phyloP scores from a whole-genome alignment of 1,284 basidiomycete species.

The Ustilago lituana region DNA sequence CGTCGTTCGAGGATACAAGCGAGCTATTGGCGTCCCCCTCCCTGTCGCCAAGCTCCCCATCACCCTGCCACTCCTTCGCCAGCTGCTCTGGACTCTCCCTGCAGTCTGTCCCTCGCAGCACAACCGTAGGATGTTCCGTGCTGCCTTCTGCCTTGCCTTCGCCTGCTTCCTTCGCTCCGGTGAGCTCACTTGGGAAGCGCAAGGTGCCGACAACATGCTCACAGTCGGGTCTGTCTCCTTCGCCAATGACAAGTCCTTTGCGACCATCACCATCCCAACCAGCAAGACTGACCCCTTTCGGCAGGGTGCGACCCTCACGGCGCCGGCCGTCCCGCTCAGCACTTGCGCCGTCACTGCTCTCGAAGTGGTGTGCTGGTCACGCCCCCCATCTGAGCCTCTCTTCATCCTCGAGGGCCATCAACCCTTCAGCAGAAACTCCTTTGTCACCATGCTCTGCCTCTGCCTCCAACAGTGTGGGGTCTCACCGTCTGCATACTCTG shows the following conservation, averaged over 20 bases:
- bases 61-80: not conserved
- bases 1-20: not conserved
- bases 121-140: not conserved
- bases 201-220: not conserved
- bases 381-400: not conserved
- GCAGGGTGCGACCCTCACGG: not conserved
- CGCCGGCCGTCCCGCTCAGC: not conserved
- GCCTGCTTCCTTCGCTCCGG: not conserved
- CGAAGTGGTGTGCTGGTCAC: not conserved
- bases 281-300: not conserved
- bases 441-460: not conserved
- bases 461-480: not conserved
- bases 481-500: not conserved
- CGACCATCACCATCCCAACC: not conserved
- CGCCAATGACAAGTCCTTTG: not conserved
- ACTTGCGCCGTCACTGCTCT: not conserved
- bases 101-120: not conserved
- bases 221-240: not conserved
- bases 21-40: not conserved
- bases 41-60: not conserved
- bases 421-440: too few species aligned
- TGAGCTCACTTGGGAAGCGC: not conserved
- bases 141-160: not conserved
- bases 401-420: too few species aligned
- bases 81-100: not conserved